Conservation (phyloP, 768 basidiomycete genomes). For the Mycena epipterygia region DNA sequence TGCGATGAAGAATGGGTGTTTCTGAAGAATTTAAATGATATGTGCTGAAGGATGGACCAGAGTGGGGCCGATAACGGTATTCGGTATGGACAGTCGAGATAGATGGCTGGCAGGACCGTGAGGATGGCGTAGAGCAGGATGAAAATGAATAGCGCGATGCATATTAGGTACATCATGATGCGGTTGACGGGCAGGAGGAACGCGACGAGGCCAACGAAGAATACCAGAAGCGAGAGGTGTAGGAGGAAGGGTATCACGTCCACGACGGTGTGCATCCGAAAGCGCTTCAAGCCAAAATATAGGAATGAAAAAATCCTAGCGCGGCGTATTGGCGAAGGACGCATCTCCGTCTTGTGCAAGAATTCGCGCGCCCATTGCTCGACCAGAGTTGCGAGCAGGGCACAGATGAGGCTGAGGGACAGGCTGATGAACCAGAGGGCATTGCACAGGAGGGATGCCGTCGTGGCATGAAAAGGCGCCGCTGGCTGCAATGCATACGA, state of each 20-base stretch:
- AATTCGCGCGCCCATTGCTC: constrained; percentile 27
- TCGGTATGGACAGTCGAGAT: constrained; percentile 10
- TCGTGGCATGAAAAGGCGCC: not conserved
- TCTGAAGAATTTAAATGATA: not conserved
- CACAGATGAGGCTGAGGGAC: constrained; percentile 6
- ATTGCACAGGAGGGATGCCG: constrained; percentile 3
- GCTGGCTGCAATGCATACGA: not conserved
- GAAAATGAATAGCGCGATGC: not conserved
- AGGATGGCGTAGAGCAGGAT: not conserved
- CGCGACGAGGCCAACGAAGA: constrained; percentile 17
- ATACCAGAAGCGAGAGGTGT: constrained; percentile 19
- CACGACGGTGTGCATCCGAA: constrained; percentile 19
- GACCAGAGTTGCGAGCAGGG: constrained; percentile 20
- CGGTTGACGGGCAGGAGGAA: constrained; percentile 17
- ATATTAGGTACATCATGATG: constrained; percentile 6
- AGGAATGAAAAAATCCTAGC: constrained; percentile 16
- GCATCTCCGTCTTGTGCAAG: constrained; percentile 13
- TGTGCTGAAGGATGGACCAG: not conserved
- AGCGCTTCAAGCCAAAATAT: constrained; percentile 11
- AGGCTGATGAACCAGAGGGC: constrained; percentile 15
- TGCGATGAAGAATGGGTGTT: not conserved
- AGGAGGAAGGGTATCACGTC: constrained; percentile 20
- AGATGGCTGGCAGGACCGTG: not conserved
- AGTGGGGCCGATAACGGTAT: constrained; percentile 8
- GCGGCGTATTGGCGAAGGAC: not conserved